A percentile compares a stretch with the other conserved stretches of the same genome.
Conservation (phyloP, 192 early-diverging fungal species). For the Backusella tarrabulga region DNA sequence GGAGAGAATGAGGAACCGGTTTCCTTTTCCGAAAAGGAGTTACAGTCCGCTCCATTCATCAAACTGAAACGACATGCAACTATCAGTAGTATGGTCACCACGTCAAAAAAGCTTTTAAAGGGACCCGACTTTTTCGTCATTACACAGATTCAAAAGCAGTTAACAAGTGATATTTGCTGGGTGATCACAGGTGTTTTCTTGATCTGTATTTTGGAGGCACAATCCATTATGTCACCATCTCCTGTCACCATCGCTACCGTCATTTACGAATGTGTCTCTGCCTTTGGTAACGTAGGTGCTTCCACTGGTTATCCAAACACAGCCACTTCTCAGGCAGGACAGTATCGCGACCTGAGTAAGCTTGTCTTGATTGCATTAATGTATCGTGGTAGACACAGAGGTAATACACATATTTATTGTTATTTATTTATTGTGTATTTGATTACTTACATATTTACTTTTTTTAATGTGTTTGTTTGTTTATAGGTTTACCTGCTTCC, state of each 20-base stretch:
- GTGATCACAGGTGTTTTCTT: conserved; percentile 28
- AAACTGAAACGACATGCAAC: conserved; percentile 11
- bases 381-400: conserved; percentile 38
- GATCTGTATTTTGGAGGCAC: conserved; percentile 28
- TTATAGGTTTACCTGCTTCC: conserved; percentile 30
- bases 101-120: conserved; percentile 13
- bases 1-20: conserved; percentile 18
- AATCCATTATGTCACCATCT: conserved; percentile 26
- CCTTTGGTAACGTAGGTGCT: conserved; percentile 36
- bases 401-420: conserved; percentile 5
- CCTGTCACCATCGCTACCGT: conserved; percentile 28
- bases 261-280: conserved; percentile 35
- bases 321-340: conserved; percentile 23
- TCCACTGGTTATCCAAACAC: conserved; percentile 29
- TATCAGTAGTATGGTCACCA: conserved; percentile 11
- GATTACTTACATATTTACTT: not conserved
- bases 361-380: conserved; percentile 28
- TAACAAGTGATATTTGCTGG: conserved; percentile 39
- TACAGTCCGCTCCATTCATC: not conserved
- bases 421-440: not conserved
- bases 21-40: conserved; percentile 8
- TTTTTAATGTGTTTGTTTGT: not conserved
- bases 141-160: conserved; percentile 36
- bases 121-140: conserved; percentile 38
- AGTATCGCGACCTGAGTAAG: conserved; percentile 28